Base-by-base conservation (phyloP, 2,329 filamentous ascomycete species). In the Aspergillus arachidicola region DNA sequence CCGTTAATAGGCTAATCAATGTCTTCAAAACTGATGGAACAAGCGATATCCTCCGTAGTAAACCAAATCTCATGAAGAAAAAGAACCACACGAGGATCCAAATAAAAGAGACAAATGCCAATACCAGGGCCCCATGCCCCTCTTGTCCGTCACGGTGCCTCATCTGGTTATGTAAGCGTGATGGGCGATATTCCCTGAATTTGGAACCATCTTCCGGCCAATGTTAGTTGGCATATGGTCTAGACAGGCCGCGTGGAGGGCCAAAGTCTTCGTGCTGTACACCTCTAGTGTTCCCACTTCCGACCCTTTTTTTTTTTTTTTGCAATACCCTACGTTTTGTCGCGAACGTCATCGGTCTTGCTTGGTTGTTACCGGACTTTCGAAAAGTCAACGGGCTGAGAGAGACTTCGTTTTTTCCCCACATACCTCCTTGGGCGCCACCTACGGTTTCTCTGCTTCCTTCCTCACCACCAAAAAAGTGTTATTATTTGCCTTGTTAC, bases 301-400 rank as follows among this genome's bases (percentile, higher is more conserved):
- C 45, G 53, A 63, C 46, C 63, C 54, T 68, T 68, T 66, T 30
- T 51, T 48, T 68, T 68, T 67, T 28, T 51, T 46, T 56, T 30
- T 46, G 51, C 45, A 50, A 69, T 68, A 67, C 64, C 61, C 64
- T 65, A 62, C 60, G 57, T 58, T 66, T 64, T 57, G 66, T 72
- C 69, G 66, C 68, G 65, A 66, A 75, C 73, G 73, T 75, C 73
- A 74, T 74, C 69, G 73, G 67, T 68, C 67, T 70, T 69, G 69
- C 34, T 41, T 55, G 69, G 72, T 72, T 70, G 68, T 64, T 63
- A 51, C 60, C 58, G 60, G 68, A 64, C 62, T 64, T 50, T 66
- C 58, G 63, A 66, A 61, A 30, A 38, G 30, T 43, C 43, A 55
- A 30, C 38, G 41, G 32, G 36, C 34, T 50, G 28, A 53, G 43